Base-by-base conservation (phyloP, 768 basidiomycete genomes). In the Kwoniella dendrophila region DNA sequence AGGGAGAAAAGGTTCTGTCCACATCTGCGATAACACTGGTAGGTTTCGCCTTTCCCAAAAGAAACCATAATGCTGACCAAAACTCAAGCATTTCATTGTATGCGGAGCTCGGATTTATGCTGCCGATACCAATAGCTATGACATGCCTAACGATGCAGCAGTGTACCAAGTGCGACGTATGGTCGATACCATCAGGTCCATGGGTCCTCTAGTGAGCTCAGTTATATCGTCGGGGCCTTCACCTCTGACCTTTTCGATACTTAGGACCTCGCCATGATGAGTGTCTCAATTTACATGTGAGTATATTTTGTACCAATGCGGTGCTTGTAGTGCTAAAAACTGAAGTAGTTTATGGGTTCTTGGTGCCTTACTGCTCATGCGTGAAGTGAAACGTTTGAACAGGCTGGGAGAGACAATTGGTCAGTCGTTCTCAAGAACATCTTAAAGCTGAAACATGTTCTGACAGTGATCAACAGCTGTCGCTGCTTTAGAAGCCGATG, bases 361-460 rank as follows among this genome's bases (percentile, higher is more conserved):
- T 4, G 59, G 40, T 26, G 50, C 41, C 2, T 16, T 20, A 14
- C 22, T 60, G 2, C 18, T 60, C 3, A 2, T 52, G 26, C 30
- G 59, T 16, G 59, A 60, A 33, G 30, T 60, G 36, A 60, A 52
- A 30, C 48, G 59, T n/a, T 27, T 60, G 26, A 18, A 18, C 16
- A 18, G 32, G 14, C 36, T 8, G 33, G 38, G 38, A 12, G 38
- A 60, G 11, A 47, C n/a, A 16, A 27, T 60, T 14, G 48, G 59
- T 60, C n/a, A 51, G 59, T 38, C 16, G 27, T 38, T 16, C n/a
- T 53, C n/a, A 12, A 53, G 52, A 4, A 7, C 30, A 38, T 30
- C 32, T 11, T 7, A 18, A 22, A 7, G 22, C 27, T 20, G 18
- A 4, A 8, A 22, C 38, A 7, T 20, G 11, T 3, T 5, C 38